Base-by-base conservation (phyloP, 768 basidiomycete genomes). In the Leccinum disarticulatum region DNA sequence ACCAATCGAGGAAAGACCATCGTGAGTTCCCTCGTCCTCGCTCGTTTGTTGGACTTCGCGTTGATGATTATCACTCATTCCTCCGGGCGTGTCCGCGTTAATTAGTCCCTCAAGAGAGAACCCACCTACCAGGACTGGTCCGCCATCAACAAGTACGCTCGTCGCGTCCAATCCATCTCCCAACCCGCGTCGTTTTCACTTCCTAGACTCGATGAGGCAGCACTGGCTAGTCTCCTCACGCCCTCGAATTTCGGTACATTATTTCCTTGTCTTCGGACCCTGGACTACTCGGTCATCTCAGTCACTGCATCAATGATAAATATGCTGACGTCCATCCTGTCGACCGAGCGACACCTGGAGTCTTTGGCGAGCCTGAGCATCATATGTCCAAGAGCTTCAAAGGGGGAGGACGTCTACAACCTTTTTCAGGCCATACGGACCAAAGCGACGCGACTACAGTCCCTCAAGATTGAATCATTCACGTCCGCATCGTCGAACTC, bases 271-370 rank as follows among this genome's bases (percentile, higher is more conserved):
- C 70, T 73, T 22, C 60, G 57, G 22, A 31, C 53, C n/a, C 62
- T 73, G 8, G 70, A 73, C 52, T 72, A 68, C 43, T 64, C 71
- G 14, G 63, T 72, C 31, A 55, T 73, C 19, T 71, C 71, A 1
- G 64, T 67, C 38, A 17, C 59, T 27, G 65, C 62, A 14, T 57
- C 66, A 7, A 62, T 64, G 57, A 56, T 69, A 53, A 54, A 62
- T 22, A 19, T 73, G 2, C 50, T 73, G 52, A 59, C 58, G 3
- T 36, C 57, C 9, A 11, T 73, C 46, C 38, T 73, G 19, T 68
- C 64, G 5, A 62, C 68, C 10, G 58, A 64, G 41, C 55, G 19
- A 11, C 36, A 61, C 41, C 11, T 70, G 41, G 59, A 57, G 15
- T 64, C 63, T 11, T 50, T 73, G n/a, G 66, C 60, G 11, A 63